A percentile compares a stretch with the other conserved stretches of the same genome.
Evolutionary conservation across 2,329 filamentous ascomycete genomes (phyloP).

Genomic region (Claviceps sp.): DNA sequence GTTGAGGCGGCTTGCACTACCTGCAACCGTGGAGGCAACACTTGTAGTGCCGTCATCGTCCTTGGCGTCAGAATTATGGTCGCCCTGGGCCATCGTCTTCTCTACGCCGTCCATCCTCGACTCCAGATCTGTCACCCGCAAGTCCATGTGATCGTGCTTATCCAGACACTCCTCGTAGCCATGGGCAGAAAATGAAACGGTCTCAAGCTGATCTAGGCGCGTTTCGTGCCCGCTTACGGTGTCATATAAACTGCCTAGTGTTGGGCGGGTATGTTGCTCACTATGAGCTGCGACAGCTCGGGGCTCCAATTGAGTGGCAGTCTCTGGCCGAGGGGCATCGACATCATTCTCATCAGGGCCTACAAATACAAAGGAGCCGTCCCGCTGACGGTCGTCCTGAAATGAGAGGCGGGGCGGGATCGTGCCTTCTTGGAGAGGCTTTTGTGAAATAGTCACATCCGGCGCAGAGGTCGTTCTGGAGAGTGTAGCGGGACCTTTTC

Average conservation of each 20-base stretch:
- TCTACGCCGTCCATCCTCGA: slow-evolving; percentile 46
- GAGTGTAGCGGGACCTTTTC: slow-evolving; percentile 41
- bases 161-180: slow-evolving; percentile 58
- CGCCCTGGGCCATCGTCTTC: slow-evolving; percentile 38
- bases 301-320: slow-evolving; percentile 17
- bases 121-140: slow-evolving; percentile 57
- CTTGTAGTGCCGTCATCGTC: slow-evolving; percentile 32
- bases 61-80: slow-evolving; percentile 22
- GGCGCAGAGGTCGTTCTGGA: slow-evolving; percentile 5
- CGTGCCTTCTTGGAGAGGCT: slow-evolving; percentile 14
- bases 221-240: slow-evolving; percentile 47
- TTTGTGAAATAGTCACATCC: slow-evolving; percentile 19
- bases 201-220: slow-evolving; percentile 57
- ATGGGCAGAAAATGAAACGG: slow-evolving; percentile 50
- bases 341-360: slow-evolving; percentile 6
- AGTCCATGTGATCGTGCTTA: slow-evolving; percentile 51
- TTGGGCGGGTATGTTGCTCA: slow-evolving; percentile 17
- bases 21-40: slow-evolving; percentile 32
- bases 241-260: slow-evolving; percentile 33
- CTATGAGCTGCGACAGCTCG: slow-evolving; percentile 9
- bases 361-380: slow-evolving; percentile 15
- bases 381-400: slow-evolving; percentile 8
- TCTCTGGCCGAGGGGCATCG: slow-evolving; percentile 8
- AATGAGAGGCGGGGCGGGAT: slow-evolving; percentile 2
- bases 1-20: slow-evolving; percentile 22